These are phyloP conservation scores for Pichia norvegensis DNA, from an alignment of 1,139 yeast species.

Conservation along the genomic window DNA sequence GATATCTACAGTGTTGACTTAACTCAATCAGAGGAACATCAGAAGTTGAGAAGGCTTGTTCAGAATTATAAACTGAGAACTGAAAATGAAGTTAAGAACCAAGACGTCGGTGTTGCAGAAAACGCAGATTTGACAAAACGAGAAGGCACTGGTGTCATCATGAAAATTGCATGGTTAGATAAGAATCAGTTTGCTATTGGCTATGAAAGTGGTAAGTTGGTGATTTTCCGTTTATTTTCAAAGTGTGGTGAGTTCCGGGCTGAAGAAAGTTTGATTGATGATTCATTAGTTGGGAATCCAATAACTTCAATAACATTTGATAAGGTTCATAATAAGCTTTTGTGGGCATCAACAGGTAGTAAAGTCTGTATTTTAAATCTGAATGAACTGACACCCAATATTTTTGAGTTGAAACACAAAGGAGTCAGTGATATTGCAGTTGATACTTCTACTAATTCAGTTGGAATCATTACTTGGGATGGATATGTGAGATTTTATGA, in stretches of 20 bases:
- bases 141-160: constrained; percentile 42
- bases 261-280: constrained; percentile 22
- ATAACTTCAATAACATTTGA: constrained; percentile 29
- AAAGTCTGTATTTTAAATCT: constrained; percentile 13
- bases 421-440: constrained; percentile 22
- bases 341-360: constrained; percentile 37
- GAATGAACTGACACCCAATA: background rate
- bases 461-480: constrained; percentile 30
- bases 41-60: constrained; percentile 23
- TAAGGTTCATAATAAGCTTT: constrained; percentile 9
- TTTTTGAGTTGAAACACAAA: constrained; percentile 22
- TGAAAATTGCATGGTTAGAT: constrained; percentile 36
- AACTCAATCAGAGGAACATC: constrained; percentile 14
- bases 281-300: constrained; percentile 40
- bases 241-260: constrained; percentile 18
- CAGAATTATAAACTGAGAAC: constrained; percentile 15
- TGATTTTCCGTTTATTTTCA: constrained; percentile 29
- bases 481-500: constrained; percentile 26
- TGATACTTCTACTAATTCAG: constrained; percentile 8
- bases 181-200: constrained; percentile 36
- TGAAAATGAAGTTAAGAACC: background rate
- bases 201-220: constrained; percentile 51
- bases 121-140: constrained; percentile 15
- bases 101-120: constrained; percentile 9
- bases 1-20: constrained; percentile 40